A percentile compares a stretch with the other conserved stretches of the same genome.
These are phyloP conservation scores for Mucor plumbeus DNA, from an alignment of 371 early-diverging fungal species.

Conservation along the genomic window DNA sequence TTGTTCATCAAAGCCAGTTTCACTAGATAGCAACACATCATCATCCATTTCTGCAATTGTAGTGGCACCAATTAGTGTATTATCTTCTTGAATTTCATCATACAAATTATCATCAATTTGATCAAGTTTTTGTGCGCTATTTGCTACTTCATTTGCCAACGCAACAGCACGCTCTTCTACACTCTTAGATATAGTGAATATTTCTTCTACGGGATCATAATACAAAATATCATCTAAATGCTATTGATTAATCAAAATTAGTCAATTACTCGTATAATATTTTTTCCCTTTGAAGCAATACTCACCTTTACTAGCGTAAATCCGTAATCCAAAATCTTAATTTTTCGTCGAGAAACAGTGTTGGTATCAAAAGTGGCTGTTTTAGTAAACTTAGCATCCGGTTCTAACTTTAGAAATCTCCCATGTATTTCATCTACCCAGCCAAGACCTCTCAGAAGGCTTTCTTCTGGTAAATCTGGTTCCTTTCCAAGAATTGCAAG, in stretches of 20 bases:
- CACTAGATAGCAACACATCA: slow-evolving; percentile 42
- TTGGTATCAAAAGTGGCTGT: background rate
- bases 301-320: slow-evolving; percentile 56
- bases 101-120: background rate
- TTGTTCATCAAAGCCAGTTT: slow-evolving; percentile 36
- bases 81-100: background rate
- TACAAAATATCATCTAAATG: slow-evolving; percentile 40
- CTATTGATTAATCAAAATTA: slow-evolving; percentile 14
- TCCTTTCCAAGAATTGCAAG: slow-evolving; percentile 24
- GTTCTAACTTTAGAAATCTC: slow-evolving; percentile 28
- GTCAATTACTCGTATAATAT: background rate
- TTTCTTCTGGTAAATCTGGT: slow-evolving; percentile 53
- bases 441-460: slow-evolving; percentile 46
- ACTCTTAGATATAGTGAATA: slow-evolving; percentile 23
- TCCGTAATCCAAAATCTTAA: slow-evolving; percentile 49
- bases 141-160: background rate
- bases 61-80: background rate
- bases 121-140: background rate
- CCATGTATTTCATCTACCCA: slow-evolving; percentile 56
- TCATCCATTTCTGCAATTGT: slow-evolving; percentile 49
- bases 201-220: slow-evolving; percentile 50
- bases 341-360: slow-evolving; percentile 30
- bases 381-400: background rate
- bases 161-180: slow-evolving; percentile 19
- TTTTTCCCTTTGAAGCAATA: too few relatives aligned